Evolutionary conservation across 495 filamentous ascomycete species (phyloP).

Genomic region (Xylaria castorea): DNA sequence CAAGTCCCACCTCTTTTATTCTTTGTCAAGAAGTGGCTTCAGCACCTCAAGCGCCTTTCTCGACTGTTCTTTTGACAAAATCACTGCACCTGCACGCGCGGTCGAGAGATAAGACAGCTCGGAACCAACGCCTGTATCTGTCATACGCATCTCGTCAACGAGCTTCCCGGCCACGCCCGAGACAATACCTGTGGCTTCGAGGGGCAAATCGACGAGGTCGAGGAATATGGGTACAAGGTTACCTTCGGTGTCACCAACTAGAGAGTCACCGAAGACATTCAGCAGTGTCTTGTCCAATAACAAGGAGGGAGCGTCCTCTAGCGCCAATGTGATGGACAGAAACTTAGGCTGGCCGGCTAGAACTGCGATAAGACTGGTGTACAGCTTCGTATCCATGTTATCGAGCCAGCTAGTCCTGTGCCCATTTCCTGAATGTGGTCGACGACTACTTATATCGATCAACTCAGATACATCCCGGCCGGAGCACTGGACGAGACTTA

Average conservation of each 20-base stretch:
- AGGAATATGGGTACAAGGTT: constrained; percentile 88
- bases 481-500: constrained; percentile 85
- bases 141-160: constrained; percentile 62
- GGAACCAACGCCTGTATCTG: constrained; percentile 59
- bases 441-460: constrained; percentile 37
- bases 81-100: constrained; percentile 86
- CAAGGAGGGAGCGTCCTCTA: constrained; percentile 82
- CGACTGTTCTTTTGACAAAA: constrained; percentile 77
- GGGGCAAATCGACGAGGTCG: constrained; percentile 78
- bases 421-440: constrained; percentile 38
- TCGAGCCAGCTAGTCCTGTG: constrained; percentile 54
- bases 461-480: constrained; percentile 55
- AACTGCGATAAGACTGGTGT: constrained; percentile 70
- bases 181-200: constrained; percentile 92
- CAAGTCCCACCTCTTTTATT: neutral
- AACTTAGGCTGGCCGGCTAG: constrained; percentile 79
- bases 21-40: constrained; percentile 49
- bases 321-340: constrained; percentile 83
- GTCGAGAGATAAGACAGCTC: constrained; percentile 93
- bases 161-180: constrained; percentile 87
- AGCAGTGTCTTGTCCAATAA: constrained; percentile 80
- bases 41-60: constrained; percentile 74
- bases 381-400: constrained; percentile 65
- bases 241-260: constrained; percentile 82
- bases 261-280: constrained; percentile 65